Base-by-base conservation (phyloP, 169 alveolate species). In the Cystoisospora suis region DNA sequence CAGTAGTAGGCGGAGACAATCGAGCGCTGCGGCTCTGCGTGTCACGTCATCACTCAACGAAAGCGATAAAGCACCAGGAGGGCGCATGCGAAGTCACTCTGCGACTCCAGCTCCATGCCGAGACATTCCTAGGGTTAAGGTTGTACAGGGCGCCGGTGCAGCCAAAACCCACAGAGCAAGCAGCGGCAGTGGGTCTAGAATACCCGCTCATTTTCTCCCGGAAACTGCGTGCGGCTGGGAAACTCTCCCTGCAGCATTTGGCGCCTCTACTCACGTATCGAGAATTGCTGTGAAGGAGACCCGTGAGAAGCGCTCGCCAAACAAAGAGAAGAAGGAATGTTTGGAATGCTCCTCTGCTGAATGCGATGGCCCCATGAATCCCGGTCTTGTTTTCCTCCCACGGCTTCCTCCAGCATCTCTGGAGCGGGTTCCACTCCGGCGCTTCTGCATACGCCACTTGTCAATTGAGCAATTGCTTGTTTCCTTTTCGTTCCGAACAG, bases 191-290 rank as follows among this genome's bases (percentile, higher is more conserved):
- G n/a, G n/a, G n/a, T n/a, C n/a, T n/a, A n/a, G n/a, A n/a, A n/a
- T n/a, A n/a, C n/a, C n/a, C n/a, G 29, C 65, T 32, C 83, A 36
- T 3, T 72, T 72, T 38, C 27, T 20, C 1, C 83, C 83, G 5
- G 83, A 34, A 34, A 56, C 83, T 72, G 83, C 83, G 3, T 72
- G 83, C 56, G 83, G 83, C 27, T 72, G 83, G 83, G 1, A 6
- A 17, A 12, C 53, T 53, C 65, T 23, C 29, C 29, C 65, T 53
- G 83, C 83, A 61, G 36, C 77, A 61, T 15, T 9, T n/a, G 34
- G 77, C 77, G 12, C 5, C 77, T 65, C 77, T 4, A 36, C 20
- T 20, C 36, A 17, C 2, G 44, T n/a, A 32, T 12, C 77, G 2
- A 44, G 77, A 65, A 1, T 7, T 44, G 77, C 34, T 27, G 42